These are phyloP conservation scores for Taphrina wiesneri DNA, from an alignment of 1,139 yeast species.

Conservation along the genomic window DNA sequence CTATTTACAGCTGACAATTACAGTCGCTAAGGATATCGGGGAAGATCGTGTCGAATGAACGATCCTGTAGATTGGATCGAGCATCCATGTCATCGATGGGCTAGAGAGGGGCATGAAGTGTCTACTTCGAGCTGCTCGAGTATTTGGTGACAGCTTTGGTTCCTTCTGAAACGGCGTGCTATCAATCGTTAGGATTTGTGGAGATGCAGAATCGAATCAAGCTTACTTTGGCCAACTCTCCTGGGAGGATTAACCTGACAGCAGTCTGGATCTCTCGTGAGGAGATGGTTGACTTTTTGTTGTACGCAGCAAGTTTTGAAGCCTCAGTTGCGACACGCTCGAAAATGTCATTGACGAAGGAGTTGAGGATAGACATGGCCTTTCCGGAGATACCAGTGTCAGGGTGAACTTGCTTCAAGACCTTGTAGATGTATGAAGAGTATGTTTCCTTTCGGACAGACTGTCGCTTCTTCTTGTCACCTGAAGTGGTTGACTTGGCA, in stretches of 20 bases:
- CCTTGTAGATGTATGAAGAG: slow-evolving; percentile 95
- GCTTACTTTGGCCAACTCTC: slow-evolving; percentile 83
- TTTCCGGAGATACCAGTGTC: slow-evolving; percentile 99
- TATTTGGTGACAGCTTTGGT: slow-evolving; percentile 99
- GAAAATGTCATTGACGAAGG: slow-evolving; percentile 84
- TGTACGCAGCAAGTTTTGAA: slow-evolving; percentile 98
- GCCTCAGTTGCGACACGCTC: slow-evolving; percentile 98
- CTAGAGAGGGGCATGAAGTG: background rate
- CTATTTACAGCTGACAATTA: slow-evolving; percentile 14
- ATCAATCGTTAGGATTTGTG: background rate
- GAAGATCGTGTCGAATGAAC: background rate
- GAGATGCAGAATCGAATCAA: slow-evolving; percentile 40
- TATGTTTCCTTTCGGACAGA: slow-evolving; percentile 98
- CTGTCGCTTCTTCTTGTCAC: slow-evolving; percentile 88
- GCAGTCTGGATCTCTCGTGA: slow-evolving; percentile 99
- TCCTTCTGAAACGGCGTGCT: slow-evolving; percentile 97
- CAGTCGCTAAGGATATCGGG: slow-evolving; percentile 9
- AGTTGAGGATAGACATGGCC: slow-evolving; percentile 99
- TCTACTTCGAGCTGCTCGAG: slow-evolving; percentile 59
- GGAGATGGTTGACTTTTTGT: slow-evolving; percentile 97
- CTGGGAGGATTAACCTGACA: slow-evolving; percentile 97
- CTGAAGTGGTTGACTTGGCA: slow-evolving; percentile 75
- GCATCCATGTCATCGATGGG: background rate
- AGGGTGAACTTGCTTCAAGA: slow-evolving; percentile 90
- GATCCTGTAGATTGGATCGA: background rate